These are phyloP conservation scores for Thraustochytrium striatum DNA, from an alignment of 352 stramenopile genomes.

Conservation along the genomic window DNA sequence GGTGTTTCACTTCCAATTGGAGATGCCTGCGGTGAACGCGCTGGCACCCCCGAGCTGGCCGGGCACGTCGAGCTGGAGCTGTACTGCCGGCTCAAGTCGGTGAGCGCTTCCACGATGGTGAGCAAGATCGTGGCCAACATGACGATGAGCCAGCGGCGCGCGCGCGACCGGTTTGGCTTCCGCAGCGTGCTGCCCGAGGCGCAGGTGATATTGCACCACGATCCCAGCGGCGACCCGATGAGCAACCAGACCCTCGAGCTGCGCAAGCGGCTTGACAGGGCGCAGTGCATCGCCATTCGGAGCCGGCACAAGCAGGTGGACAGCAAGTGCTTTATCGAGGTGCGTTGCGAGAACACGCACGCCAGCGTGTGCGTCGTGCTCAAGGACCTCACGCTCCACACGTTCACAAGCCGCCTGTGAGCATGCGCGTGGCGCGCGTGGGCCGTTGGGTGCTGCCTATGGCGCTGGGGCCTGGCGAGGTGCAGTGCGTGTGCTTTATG, in stretches of 20 bases:
- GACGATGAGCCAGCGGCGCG: neutral
- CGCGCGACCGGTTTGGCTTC: neutral
- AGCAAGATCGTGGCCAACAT: neutral
- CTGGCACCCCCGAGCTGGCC: neutral
- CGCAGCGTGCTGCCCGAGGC: neutral
- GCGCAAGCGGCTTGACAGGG: neutral
- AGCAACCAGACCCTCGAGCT: slow-evolving; percentile 37
- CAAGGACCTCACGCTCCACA: slow-evolving; percentile 42
- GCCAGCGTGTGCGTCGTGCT: neutral
- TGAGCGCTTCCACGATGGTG: neutral
- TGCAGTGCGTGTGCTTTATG: slow-evolving; percentile 34
- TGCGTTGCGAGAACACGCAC: slow-evolving; percentile 38
- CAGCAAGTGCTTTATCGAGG: slow-evolving; percentile 41
- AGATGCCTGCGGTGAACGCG: slow-evolving; percentile 28
- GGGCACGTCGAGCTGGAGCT: neutral
- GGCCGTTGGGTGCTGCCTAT: slow-evolving; percentile 29
- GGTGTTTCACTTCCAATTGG: slow-evolving; percentile 40
- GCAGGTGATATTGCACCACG: slow-evolving; percentile 3
- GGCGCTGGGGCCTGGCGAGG: slow-evolving; percentile 6
- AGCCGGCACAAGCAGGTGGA: slow-evolving; percentile 39
- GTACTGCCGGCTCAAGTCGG: slow-evolving; percentile 22
- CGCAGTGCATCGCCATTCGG: slow-evolving; percentile 15
- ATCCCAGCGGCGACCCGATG: neutral
- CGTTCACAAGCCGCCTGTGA: slow-evolving; percentile 30
- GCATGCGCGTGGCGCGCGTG: slow-evolving; percentile 19